Conservation (phyloP, 495 filamentous ascomycete species). For the Annulohypoxylon stygium region DNA sequence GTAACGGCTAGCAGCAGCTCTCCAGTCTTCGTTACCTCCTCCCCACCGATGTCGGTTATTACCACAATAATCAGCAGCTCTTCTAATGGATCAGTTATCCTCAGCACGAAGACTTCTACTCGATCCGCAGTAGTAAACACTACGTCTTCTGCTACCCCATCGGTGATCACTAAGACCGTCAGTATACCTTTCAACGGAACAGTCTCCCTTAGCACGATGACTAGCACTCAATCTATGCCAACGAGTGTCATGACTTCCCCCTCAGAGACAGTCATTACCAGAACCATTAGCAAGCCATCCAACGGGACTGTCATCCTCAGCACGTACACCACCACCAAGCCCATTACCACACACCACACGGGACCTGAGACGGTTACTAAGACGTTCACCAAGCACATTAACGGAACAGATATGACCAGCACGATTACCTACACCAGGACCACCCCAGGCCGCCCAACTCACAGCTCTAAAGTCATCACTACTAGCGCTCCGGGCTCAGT, state of each 20-base stretch:
- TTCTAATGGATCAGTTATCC: neutral
- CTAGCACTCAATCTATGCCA: conserved; percentile 3
- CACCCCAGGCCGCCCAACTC: neutral
- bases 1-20: neutral
- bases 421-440: conserved; percentile 16
- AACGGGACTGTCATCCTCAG: conserved; percentile 27
- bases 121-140: neutral
- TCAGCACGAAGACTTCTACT: neutral
- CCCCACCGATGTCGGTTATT: neutral
- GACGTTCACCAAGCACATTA: neutral
- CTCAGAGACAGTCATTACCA: conserved; percentile 32
- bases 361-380: neutral
- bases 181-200: neutral
- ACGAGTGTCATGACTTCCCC: conserved; percentile 8
- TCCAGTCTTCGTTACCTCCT: neutral
- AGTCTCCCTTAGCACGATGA: neutral
- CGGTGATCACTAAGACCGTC: conserved; percentile 1
- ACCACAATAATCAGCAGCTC: neutral
- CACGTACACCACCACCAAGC: conserved; percentile 10
- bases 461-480: conserved; percentile 3
- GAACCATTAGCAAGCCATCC: conserved; percentile 18
- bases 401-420: neutral
- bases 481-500: neutral
- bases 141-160: neutral
- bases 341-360: neutral